Percentiles rank a stretch among this genome's conserved stretches.
These are phyloP conservation scores for Salvia sclarea DNA, from an alignment of 305 asterid species.

Conservation along the genomic window DNA sequence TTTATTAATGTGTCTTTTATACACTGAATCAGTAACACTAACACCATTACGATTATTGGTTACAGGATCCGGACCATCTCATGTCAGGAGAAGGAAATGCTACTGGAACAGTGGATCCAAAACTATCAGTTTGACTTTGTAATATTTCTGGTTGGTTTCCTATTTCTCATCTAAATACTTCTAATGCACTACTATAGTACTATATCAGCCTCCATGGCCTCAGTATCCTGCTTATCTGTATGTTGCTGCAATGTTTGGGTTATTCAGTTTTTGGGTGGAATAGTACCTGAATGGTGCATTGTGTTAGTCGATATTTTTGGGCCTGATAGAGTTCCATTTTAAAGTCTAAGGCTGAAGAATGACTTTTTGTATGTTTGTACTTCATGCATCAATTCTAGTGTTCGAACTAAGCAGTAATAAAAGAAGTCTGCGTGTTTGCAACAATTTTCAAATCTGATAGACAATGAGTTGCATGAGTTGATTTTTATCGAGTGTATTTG, in stretches of 20 bases:
- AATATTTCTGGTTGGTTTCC: conserved; percentile 18
- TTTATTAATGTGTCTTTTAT: neutral
- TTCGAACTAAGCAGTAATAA: neutral
- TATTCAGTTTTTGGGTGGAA: conserved; percentile 16
- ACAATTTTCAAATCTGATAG: neutral
- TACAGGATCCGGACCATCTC: conserved; percentile 81
- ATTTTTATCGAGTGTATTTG: neutral
- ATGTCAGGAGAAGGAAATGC: conserved; percentile 87
- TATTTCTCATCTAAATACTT: neutral
- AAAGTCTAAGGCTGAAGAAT: neutral
- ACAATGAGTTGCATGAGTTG: neutral
- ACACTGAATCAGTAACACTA: conserved; percentile 1
- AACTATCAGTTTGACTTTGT: conserved; percentile 43
- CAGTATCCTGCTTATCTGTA: neutral
- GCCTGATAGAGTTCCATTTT: conserved; percentile 1
- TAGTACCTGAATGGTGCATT: neutral
- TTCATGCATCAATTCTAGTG: neutral
- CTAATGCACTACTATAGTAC: neutral
- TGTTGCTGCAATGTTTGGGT: neutral
- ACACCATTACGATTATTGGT: conserved; percentile 6
- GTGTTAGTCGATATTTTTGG: neutral
- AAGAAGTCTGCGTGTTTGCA: neutral
- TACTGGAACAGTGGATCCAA: conserved; percentile 74
- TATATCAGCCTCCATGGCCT: neutral
- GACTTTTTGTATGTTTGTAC: neutral